Percentiles rank a stretch among this genome's conserved stretches.
Conservation (phyloP, 805 yeast genomes). For the Candida incommunis region DNA sequence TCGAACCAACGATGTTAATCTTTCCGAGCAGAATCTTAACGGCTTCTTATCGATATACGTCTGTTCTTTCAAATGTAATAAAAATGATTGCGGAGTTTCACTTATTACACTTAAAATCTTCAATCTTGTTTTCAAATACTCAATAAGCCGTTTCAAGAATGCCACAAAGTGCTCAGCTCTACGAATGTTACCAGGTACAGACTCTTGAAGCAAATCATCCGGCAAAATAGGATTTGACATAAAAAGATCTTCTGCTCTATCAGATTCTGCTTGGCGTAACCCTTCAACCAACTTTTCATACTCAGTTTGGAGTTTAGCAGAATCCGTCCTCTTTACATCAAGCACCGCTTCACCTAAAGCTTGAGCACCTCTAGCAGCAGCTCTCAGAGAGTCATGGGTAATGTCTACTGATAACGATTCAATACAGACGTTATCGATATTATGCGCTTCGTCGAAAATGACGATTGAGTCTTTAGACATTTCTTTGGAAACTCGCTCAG, state of each 20-base stretch:
- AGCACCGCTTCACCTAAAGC: conserved; percentile 70
- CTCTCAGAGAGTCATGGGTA: conserved; percentile 76
- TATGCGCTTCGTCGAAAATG: conserved; percentile 97
- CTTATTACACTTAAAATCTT: conserved; percentile 93
- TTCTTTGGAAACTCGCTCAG: conserved; percentile 87
- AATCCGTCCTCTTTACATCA: conserved; percentile 68
- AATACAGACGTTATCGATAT: conserved; percentile 96
- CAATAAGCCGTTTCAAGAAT: conserved; percentile 82
- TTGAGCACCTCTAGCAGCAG: conserved; percentile 79
- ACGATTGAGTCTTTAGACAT: conserved; percentile 85
- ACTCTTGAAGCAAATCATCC: conserved; percentile 73
- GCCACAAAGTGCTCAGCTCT: conserved; percentile 96
- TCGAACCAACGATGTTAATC: conserved; percentile 75
- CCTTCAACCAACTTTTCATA: conserved; percentile 88
- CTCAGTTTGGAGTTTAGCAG: conserved; percentile 74
- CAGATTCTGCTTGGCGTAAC: conserved; percentile 63
- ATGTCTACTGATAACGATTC: conserved; percentile 86
- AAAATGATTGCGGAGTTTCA: conserved; percentile 90
- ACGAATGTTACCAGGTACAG: conserved; percentile 93
- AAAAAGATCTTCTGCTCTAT: conserved; percentile 46
- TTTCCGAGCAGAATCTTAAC: conserved; percentile 77
- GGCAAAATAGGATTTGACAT: conserved; percentile 84
- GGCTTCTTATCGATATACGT: conserved; percentile 92
- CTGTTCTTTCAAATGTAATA: conserved; percentile 83
- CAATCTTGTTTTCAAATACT: conserved; percentile 92